These are phyloP conservation scores for Martiniozyma abietophila DNA, from an alignment of 805 yeast genomes.

Conservation along the genomic window DNA sequence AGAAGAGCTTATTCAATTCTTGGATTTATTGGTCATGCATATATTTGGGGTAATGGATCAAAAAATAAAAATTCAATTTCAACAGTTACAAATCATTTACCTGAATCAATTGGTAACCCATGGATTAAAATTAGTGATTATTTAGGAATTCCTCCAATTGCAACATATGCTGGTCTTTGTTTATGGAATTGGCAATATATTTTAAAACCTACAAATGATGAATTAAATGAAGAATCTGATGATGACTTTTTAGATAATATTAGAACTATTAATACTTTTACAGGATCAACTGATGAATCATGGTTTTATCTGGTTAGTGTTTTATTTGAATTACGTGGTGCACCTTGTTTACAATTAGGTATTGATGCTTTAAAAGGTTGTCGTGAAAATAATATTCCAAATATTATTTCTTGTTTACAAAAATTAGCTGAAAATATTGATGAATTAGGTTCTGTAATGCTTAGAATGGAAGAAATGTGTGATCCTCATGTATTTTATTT, in stretches of 20 bases:
- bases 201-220: conserved; percentile 34
- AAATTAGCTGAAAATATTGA: conserved; percentile 68
- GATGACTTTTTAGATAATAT: conserved; percentile 48
- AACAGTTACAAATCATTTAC: conserved; percentile 41
- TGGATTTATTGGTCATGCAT: conserved; percentile 78
- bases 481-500: conserved; percentile 89
- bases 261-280: conserved; percentile 74
- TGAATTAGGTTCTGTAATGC: conserved; percentile 58
- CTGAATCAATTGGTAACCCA: conserved; percentile 63
- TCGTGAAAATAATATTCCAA: conserved; percentile 33
- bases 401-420: conserved; percentile 43
- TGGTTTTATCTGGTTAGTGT: conserved; percentile 92
- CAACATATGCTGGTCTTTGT: conserved; percentile 79
- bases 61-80: conserved; percentile 38
- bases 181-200: conserved; percentile 74
- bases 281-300: conserved; percentile 84
- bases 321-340: conserved; percentile 77
- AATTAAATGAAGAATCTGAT: conserved; percentile 18
- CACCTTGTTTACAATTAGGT: conserved; percentile 58
- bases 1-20: conserved; percentile 77
- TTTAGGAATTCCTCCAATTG: conserved; percentile 74
- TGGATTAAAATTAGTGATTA: conserved; percentile 46
- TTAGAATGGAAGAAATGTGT: conserved; percentile 87
- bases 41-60: conserved; percentile 59
- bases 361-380: conserved; percentile 54